Conservation (phyloP, 2,329 filamentous ascomycete genomes). For the Epichloe festucae region DNA sequence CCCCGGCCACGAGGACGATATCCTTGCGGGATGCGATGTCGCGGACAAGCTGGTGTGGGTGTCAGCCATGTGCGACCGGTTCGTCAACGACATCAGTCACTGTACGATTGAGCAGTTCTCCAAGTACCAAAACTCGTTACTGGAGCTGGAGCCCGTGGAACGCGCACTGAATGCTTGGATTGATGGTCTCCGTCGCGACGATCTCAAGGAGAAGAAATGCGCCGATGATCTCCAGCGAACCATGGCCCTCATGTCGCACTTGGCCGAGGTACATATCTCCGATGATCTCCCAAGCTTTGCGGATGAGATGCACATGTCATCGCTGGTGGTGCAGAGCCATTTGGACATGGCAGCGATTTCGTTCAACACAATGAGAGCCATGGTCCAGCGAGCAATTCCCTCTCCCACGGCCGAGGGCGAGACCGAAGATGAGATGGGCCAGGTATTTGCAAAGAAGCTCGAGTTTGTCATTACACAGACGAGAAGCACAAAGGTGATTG, state of each 20-base stretch:
- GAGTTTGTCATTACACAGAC: constrained; percentile 63
- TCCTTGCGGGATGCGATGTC: constrained; percentile 68
- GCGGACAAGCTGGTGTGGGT: constrained; percentile 81
- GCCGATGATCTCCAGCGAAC: constrained; percentile 70
- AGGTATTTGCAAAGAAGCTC: constrained; percentile 56
- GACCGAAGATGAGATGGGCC: constrained; percentile 49
- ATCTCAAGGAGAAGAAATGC: constrained; percentile 74
- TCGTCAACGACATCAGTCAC: constrained; percentile 65
- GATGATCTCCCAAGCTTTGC: constrained; percentile 59
- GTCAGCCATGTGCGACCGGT: constrained; percentile 68
- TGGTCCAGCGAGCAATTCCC: constrained; percentile 55
- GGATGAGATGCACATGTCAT: constrained; percentile 66
- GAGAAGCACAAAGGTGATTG: constrained; percentile 71
- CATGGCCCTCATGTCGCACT: constrained; percentile 75
- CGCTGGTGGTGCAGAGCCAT: constrained; percentile 64
- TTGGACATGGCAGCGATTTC: constrained; percentile 64
- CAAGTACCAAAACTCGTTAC: constrained; percentile 64
- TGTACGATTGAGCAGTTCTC: constrained; percentile 70
- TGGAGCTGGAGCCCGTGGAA: constrained; percentile 86
- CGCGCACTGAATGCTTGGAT: constrained; percentile 80
- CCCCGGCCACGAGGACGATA: constrained; percentile 61
- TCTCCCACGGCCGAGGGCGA: constrained; percentile 13
- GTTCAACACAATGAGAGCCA: constrained; percentile 47
- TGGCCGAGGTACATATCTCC: constrained; percentile 68
- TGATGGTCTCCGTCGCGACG: constrained; percentile 69